Base-by-base conservation (phyloP, 78 protist species). In the Speleostelium caveatum region DNA sequence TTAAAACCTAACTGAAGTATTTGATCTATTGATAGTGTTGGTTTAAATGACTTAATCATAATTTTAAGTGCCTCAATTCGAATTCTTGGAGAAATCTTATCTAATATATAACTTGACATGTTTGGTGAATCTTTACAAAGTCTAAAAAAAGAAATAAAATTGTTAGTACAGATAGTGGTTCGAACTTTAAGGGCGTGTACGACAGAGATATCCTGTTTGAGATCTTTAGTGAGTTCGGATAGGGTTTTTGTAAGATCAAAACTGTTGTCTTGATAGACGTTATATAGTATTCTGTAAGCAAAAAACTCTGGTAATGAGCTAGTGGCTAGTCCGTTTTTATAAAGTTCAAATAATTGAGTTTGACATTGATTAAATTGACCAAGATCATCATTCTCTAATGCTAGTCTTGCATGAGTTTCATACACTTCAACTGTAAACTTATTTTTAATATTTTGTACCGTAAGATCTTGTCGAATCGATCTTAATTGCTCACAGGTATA, bases 281-380 rank as follows among this genome's bases (percentile, higher is more conserved):
- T 75, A 62, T 87, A 94, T 12, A 94, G 32, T n/a, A 94, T n/a
- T 24, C 96, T 71, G 45, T 94, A 94, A 21, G 91, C 94, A 26
- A 38, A 59, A 53, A 94, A 94, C 38, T 94, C 96, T 12, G 61
- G 61, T 16, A 39, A 28, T n/a, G 63, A 66, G 1, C 86, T 69
- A 10, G 73, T 35, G 24, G 41, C 30, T 0, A 63, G 76, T n/a
- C 59, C 78, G 19, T 41, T 56, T 38, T 65, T 24, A n/a, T 96
- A 71, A 12, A 95, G 67, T 19, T 71, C 75, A 32, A 68, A 36
- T n/a, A 96, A 69, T 67, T 94, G 95, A 26, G 96, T 93, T 62
- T 96, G 98, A 74, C 97, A 96, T 69, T 93, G 95, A 73, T 96
- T 96, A 41, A 92, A 95, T 76, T 96, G 96, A 7, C 87, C 89